Evolutionary conservation across 371 early-diverging fungal species (phyloP), one percentile per base, ranked within the genome.

Genomic region (Apophysomyces ossiformis): DNA sequence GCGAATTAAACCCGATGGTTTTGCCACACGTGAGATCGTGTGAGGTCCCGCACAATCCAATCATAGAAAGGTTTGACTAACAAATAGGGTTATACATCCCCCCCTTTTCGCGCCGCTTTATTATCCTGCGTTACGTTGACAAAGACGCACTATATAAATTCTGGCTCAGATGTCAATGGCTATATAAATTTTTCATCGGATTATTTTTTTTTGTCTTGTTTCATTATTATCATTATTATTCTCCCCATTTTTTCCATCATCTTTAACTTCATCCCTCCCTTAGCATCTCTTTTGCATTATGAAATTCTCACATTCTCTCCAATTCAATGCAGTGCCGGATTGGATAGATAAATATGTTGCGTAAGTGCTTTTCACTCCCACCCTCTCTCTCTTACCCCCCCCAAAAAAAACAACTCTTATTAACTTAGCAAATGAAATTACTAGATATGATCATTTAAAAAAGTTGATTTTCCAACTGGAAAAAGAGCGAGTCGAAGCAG

Each of bases 231-330:
- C 9, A 26, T 39, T 15, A 61, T 57, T 43, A 43, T 57, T 39
- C 21, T 18, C 13, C 61, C 13, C 21, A 26, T 61, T 43, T 60
- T 61, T 43, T 60, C 45, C 39, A 61, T 36, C 8, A 13, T 37
- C 21, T 58, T 61, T 37, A 46, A 58, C 35, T 39, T 57, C 16
- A 37, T 50, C 35, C n/a, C 26, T 41, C 57, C 37, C 15, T n/a
- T 35, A 21, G 37, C 21, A 54, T 38, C 21, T 57, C 7, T 13
- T n/a, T 21, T 64, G 36, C 26, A 57, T 56, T 65, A 95, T 96
- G 95, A 96, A 95, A 85, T 96, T 96, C 72, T 91, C 94, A 8
- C 93, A 92, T 78, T 85, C 89, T 32, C 83, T 96, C 62, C 89
- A 91, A 77, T 89, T 96, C 68, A 96, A 96, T 74, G 88, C 93